A percentile compares a stretch with the other conserved stretches of the same genome.
phyloP scores from a whole-genome alignment of 495 filamentous ascomycete species.

The Aspergillus asperescens region DNA sequence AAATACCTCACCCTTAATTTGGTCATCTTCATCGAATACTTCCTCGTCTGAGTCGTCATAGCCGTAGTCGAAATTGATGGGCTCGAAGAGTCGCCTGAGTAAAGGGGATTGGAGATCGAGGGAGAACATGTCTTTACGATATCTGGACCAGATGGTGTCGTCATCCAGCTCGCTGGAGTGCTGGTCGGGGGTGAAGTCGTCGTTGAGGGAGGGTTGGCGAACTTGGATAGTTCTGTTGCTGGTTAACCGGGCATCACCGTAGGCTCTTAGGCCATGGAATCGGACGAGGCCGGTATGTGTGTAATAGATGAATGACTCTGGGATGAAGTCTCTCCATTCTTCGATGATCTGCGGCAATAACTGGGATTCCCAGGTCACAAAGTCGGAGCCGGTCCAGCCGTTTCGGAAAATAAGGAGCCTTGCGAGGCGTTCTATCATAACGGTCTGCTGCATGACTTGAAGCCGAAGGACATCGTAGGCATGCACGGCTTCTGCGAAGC shows the following conservation, averaged over 20 bases:
- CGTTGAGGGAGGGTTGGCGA: constrained; percentile 13
- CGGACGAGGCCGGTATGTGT: constrained; percentile 25
- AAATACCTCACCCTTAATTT: background rate
- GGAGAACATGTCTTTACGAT: background rate
- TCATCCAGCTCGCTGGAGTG: constrained; percentile 18
- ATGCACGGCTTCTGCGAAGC: constrained; percentile 34
- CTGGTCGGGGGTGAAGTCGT: constrained; percentile 3
- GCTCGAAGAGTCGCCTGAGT: constrained; percentile 23
- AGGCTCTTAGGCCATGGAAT: constrained; percentile 17
- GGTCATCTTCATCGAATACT: background rate
- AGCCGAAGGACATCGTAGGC: constrained; percentile 35
- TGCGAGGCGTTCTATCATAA: constrained; percentile 20
- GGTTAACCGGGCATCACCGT: background rate
- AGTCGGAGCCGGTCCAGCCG: constrained; percentile 21
- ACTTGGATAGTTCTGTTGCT: constrained; percentile 11
- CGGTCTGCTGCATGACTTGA: constrained; percentile 29
- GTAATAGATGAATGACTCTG: constrained; percentile 27
- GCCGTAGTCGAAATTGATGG: background rate
- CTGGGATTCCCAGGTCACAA: constrained; percentile 25
- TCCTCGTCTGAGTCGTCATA: background rate
- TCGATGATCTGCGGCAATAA: constrained; percentile 40
- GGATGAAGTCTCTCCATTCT: constrained; percentile 49
- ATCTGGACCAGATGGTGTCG: constrained; percentile 18
- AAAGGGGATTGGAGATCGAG: constrained; percentile 17
- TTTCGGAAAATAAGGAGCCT: constrained; percentile 12